Base-by-base conservation (phyloP, 257 asterid species). In the Scutellaria baicalensis region DNA sequence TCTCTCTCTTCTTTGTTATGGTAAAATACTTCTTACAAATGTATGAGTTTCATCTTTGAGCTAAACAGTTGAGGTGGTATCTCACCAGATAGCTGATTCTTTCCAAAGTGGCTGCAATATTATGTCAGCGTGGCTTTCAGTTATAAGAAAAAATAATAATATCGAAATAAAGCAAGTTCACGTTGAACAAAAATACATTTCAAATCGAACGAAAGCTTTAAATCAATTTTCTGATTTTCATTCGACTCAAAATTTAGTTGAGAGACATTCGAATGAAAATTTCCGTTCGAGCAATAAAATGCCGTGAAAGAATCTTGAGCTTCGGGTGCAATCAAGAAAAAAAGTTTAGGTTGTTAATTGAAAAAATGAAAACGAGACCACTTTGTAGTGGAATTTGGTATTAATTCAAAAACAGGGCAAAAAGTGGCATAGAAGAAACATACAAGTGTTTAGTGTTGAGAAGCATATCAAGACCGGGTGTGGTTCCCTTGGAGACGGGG, bases 91-190 rank as follows among this genome's bases (percentile, higher is more conserved):
- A 93, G 78, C 81, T 63, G 79, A 72, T 93, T 93, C 56, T 76
- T 81, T 61, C 97, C 99, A 54, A 91, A 84, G 77, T 93, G 97
- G 87, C 99, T 93, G 83, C 81, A n/a, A n/a, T n/a, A n/a, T n/a
- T n/a, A n/a, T n/a, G n/a, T n/a, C n/a, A n/a, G n/a, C n/a, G n/a
- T n/a, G n/a, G n/a, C n/a, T n/a, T n/a, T n/a, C 3, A 18, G 59
- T 54, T 9, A 21, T 59, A 42, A 54, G 17, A 54, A 65, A 45
- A 54, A 21, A n/a, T n/a, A n/a, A n/a, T n/a, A n/a, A n/a, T n/a
- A n/a, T n/a, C n/a, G n/a, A n/a, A n/a, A n/a, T n/a, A n/a, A n/a
- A n/a, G n/a, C n/a, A n/a, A n/a, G n/a, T n/a, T n/a, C n/a, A n/a
- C n/a, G n/a, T n/a, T n/a, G n/a, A n/a, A n/a, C n/a, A n/a, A n/a